Percentiles rank a stretch among this genome's conserved stretches.
phyloP scores from a whole-genome alignment of 176 grass and related monocot genomes.

The Miscanthus lutarioriparius region DNA sequence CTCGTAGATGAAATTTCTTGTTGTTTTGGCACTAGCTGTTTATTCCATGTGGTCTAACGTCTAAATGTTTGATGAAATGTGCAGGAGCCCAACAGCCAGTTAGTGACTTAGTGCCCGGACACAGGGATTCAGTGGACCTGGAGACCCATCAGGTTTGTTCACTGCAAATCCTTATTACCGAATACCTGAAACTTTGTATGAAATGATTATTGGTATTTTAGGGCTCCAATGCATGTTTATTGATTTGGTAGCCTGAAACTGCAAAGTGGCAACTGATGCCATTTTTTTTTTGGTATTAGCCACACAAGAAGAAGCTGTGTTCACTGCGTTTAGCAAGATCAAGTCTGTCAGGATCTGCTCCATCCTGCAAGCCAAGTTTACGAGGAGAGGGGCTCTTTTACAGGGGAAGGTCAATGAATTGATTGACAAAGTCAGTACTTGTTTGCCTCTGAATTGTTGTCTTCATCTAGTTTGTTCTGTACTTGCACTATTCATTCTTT shows the following conservation, averaged over 20 bases:
- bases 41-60: not conserved
- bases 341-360: too few relatives aligned
- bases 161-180: not conserved
- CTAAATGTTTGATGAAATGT: conserved; percentile 40
- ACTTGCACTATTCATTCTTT: too few relatives aligned
- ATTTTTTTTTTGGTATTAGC: too few relatives aligned
- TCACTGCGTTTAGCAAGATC: too few relatives aligned
- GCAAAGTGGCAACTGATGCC: not conserved
- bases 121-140: not conserved
- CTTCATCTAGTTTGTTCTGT: too few relatives aligned
- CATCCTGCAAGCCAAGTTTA: not conserved
- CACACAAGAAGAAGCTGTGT: too few relatives aligned
- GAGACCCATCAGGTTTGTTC: conserved; percentile 31
- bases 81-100: conserved; percentile 21
- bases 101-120: not conserved
- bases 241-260: not conserved
- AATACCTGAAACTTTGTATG: not conserved
- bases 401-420: not conserved
- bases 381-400: too few relatives aligned
- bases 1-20: not conserved
- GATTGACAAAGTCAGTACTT: not conserved
- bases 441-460: not conserved
- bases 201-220: not conserved
- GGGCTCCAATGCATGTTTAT: not conserved
- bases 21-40: not conserved